Evolutionary conservation across 1,139 yeast genomes (phyloP).

Genomic region (Candida gigantensis): DNA sequence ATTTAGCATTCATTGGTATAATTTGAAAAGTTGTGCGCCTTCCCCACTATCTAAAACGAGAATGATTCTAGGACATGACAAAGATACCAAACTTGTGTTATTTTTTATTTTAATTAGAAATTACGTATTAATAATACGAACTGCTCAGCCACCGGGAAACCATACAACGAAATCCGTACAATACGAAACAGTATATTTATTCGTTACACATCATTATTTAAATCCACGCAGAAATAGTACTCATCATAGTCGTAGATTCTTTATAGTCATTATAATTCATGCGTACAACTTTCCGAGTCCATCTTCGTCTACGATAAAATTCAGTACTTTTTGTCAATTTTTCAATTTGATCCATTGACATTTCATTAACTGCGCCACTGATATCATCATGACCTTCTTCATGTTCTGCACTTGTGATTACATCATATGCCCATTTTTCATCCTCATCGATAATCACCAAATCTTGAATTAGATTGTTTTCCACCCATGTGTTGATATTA

Average conservation of each 20-base stretch:
- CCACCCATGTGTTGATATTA: conserved; percentile 60
- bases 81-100: too few species aligned
- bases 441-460: conserved; percentile 62
- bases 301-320: conserved; percentile 52
- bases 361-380: conserved; percentile 10
- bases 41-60: too few species aligned
- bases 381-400: conserved; percentile 16
- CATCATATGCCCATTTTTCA: conserved; percentile 79
- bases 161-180: too few species aligned
- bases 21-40: too few species aligned
- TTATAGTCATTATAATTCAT: conserved; percentile 12
- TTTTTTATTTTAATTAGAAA: too few species aligned
- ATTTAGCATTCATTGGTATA: too few species aligned
- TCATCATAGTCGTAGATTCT: conserved; percentile 7
- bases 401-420: not conserved
- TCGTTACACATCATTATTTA: not conserved
- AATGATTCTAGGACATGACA: too few species aligned
- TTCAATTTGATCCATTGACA: conserved; percentile 3
- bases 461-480: conserved; percentile 47
- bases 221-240: conserved; percentile 12
- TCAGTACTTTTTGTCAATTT: conserved; percentile 10
- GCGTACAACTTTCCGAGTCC: conserved; percentile 32
- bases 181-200: not conserved
- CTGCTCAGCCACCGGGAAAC: not conserved
- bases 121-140: too few species aligned